phyloP scores from a whole-genome alignment of 192 early-diverging fungal genomes.

The Linderina pennispora region DNA sequence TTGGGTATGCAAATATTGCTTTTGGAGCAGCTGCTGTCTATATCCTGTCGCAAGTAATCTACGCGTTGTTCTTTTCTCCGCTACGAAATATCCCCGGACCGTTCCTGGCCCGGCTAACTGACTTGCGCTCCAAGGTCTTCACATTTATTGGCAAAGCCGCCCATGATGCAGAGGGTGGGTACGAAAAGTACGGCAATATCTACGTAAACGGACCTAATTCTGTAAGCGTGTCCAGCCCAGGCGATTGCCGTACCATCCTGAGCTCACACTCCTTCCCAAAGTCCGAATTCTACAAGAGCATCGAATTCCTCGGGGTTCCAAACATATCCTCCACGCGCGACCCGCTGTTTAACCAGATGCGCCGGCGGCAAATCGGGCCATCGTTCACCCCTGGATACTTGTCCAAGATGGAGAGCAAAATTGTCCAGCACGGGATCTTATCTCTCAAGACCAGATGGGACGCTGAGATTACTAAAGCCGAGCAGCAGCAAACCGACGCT shows the following conservation, averaged over 20 bases:
- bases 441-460: slow-evolving; percentile 8
- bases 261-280: slow-evolving; percentile 13
- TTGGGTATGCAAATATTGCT: too few species aligned
- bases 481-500: background rate
- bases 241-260: slow-evolving; percentile 14
- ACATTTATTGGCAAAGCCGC: too few species aligned
- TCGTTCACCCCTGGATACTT: slow-evolving; percentile 16
- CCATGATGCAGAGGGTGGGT: too few species aligned
- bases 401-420: slow-evolving; percentile 14
- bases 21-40: too few species aligned
- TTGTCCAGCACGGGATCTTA: slow-evolving; percentile 8
- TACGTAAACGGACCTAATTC: slow-evolving; percentile 15
- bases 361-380: slow-evolving; percentile 15
- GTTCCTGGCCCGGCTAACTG: too few species aligned
- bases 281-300: slow-evolving; percentile 20
- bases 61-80: too few species aligned
- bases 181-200: slow-evolving; percentile 8
- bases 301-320: too few species aligned
- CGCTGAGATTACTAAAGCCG: background rate
- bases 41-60: too few species aligned
- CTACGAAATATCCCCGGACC: too few species aligned
- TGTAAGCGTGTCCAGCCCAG: slow-evolving; percentile 14
- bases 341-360: slow-evolving; percentile 2
- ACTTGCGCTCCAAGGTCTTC: too few species aligned
- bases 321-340: too few species aligned